phyloP scores from a whole-genome alignment of 1,139 yeast genomes.

The Candida labiduridarum region DNA sequence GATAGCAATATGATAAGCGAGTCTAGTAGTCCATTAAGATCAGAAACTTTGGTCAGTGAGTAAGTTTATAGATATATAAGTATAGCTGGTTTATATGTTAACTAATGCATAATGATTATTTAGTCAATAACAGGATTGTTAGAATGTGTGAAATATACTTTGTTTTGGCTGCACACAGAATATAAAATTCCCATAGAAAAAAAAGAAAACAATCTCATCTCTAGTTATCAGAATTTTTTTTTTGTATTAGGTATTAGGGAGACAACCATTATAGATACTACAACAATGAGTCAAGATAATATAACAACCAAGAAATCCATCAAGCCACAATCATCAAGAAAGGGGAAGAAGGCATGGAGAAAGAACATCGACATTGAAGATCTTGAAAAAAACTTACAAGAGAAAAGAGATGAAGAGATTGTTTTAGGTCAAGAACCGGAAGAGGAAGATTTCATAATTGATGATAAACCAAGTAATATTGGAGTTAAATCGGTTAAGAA shows the following conservation, averaged over 20 bases:
- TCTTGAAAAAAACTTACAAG: constrained; percentile 70
- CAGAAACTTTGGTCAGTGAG: constrained; percentile 7
- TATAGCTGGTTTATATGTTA: too few species aligned
- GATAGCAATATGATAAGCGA: neutral
- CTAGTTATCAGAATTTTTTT: constrained; percentile 3
- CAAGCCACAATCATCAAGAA: constrained; percentile 68
- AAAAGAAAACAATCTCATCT: constrained; percentile 7
- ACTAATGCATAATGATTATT: neutral
- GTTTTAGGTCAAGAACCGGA: constrained; percentile 59
- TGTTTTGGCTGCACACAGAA: neutral
- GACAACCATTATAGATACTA: neutral
- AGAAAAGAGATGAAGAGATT: constrained; percentile 66
- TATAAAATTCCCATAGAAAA: neutral
- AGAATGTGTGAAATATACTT: neutral
- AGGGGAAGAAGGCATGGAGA: constrained; percentile 95
- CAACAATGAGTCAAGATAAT: constrained; percentile 10
- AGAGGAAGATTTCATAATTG: constrained; percentile 65
- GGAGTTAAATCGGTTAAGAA: constrained; percentile 37
- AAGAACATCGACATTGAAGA: constrained; percentile 88
- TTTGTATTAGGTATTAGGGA: neutral
- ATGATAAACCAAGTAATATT: constrained; percentile 39
- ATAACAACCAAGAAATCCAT: constrained; percentile 3
- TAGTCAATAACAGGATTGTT: neutral
- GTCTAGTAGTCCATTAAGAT: constrained; percentile 10
- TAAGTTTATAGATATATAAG: neutral